Evolutionary conservation across 2,329 filamentous ascomycete genomes (phyloP).

Genomic region (Ophiostoma perfectum): DNA sequence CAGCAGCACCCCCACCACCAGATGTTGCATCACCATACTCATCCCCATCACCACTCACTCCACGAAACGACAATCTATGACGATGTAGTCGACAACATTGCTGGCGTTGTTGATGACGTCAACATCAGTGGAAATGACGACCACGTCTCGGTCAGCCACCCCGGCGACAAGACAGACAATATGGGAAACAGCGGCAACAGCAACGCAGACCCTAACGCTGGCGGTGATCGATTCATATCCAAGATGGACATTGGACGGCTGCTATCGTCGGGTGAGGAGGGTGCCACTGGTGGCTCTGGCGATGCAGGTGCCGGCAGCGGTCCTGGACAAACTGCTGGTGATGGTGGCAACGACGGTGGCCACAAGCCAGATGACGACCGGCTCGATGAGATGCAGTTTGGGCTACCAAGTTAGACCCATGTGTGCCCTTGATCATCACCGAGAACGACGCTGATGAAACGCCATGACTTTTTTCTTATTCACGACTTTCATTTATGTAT

Average conservation of each 20-base stretch:
- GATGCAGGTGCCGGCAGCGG: background rate
- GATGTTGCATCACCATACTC: slow-evolving; percentile 7
- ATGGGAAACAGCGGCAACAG: background rate
- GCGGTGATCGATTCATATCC: slow-evolving; percentile 24
- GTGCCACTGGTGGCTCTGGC: slow-evolving; percentile 7
- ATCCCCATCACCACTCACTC: slow-evolving; percentile 1
- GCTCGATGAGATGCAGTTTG: slow-evolving; percentile 26
- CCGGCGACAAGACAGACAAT: slow-evolving; percentile 2
- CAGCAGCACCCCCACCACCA: slow-evolving; percentile 4
- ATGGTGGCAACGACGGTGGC: background rate
- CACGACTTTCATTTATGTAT: background rate
- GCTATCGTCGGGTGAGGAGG: slow-evolving; percentile 25
- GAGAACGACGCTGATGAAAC: background rate
- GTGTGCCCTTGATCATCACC: background rate
- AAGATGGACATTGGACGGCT: slow-evolving; percentile 28
- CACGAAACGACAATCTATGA: slow-evolving; percentile 20
- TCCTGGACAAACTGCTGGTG: background rate
- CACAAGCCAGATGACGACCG: slow-evolving; percentile 24
- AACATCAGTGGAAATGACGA: slow-evolving; percentile 21
- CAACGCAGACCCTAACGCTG: slow-evolving; percentile 10
- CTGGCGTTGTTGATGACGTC: slow-evolving; percentile 21
- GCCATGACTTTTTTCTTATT: background rate
- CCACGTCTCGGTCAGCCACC: slow-evolving; percentile 1
- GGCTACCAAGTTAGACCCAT: background rate
- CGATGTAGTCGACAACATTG: slow-evolving; percentile 20